These are phyloP conservation scores for Aspergillus olivimuriae DNA, from an alignment of 495 filamentous ascomycete species.

Conservation along the genomic window DNA sequence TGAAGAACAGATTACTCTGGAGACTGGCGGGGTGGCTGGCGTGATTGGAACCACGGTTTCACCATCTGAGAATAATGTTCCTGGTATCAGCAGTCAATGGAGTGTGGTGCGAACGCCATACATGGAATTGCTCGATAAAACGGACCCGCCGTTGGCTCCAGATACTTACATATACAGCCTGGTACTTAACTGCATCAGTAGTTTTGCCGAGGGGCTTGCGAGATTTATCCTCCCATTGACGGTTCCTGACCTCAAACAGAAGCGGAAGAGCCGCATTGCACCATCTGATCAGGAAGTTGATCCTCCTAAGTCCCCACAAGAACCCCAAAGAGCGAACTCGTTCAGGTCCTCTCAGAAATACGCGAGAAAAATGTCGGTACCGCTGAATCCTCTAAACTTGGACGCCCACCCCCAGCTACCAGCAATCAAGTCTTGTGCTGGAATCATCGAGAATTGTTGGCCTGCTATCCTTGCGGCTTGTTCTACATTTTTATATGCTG, in stretches of 20 bases:
- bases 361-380: slow-evolving; percentile 55
- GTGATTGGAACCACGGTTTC: slow-evolving; percentile 75
- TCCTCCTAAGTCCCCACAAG: slow-evolving; percentile 33
- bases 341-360: slow-evolving; percentile 27
- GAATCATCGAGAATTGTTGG: slow-evolving; percentile 88
- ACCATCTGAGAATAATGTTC: slow-evolving; percentile 53
- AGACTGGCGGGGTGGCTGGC: slow-evolving; percentile 80
- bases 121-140: slow-evolving; percentile 90
- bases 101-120: slow-evolving; percentile 82
- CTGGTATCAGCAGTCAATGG: slow-evolving; percentile 84
- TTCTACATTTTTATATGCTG: slow-evolving; percentile 88
- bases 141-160: slow-evolving; percentile 72
- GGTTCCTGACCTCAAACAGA: slow-evolving; percentile 52
- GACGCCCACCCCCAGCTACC: slow-evolving; percentile 62
- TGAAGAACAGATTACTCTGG: slow-evolving; percentile 77
- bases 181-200: slow-evolving; percentile 79
- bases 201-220: slow-evolving; percentile 83
- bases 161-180: slow-evolving; percentile 93
- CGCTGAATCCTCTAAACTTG: slow-evolving; percentile 72
- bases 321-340: slow-evolving; percentile 31
- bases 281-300: slow-evolving; percentile 30
- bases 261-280: slow-evolving; percentile 43
- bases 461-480: slow-evolving; percentile 89
- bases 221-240: slow-evolving; percentile 89
- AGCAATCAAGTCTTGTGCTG: slow-evolving; percentile 68